Conservation (phyloP, 2,329 filamentous ascomycete species). For the Trichoderma lentiforme region DNA sequence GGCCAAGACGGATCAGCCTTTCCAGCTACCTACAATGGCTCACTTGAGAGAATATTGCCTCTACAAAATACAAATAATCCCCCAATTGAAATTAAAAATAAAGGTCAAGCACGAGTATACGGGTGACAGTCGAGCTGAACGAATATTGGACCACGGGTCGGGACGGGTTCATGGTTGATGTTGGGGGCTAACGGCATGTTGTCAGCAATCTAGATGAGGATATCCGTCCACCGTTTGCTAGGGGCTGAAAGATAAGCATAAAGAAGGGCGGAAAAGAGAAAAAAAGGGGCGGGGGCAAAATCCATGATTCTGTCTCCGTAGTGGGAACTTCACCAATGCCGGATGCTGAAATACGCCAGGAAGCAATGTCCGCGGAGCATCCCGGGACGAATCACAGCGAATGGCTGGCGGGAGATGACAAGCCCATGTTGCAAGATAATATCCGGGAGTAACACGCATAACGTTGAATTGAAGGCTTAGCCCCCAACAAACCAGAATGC, state of each 20-base stretch:
- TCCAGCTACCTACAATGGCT: background rate
- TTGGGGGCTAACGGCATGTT: background rate
- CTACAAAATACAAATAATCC: background rate
- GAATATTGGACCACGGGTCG: background rate
- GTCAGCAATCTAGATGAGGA: slow-evolving; percentile 4
- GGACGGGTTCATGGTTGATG: background rate
- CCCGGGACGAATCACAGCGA: background rate
- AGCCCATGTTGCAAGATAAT: background rate
- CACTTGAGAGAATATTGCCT: background rate
- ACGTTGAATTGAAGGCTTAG: background rate
- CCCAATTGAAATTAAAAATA: background rate
- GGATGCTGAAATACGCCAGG: background rate
- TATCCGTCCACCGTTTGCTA: background rate
- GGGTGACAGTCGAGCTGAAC: background rate
- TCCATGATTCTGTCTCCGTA: background rate
- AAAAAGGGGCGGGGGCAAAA: background rate
- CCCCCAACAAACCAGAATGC: background rate
- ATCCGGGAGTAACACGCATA: background rate
- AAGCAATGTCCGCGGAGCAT: background rate
- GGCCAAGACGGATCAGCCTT: slow-evolving; percentile 1
- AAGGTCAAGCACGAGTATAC: background rate
- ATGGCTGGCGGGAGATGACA: background rate
- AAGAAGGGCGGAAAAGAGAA: background rate
- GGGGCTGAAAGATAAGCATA: slow-evolving; percentile 12
- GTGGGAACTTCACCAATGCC: background rate